These are phyloP conservation scores for Carex myosuroides DNA, from an alignment of 176 grass and related monocot genomes.

Conservation along the genomic window DNA sequence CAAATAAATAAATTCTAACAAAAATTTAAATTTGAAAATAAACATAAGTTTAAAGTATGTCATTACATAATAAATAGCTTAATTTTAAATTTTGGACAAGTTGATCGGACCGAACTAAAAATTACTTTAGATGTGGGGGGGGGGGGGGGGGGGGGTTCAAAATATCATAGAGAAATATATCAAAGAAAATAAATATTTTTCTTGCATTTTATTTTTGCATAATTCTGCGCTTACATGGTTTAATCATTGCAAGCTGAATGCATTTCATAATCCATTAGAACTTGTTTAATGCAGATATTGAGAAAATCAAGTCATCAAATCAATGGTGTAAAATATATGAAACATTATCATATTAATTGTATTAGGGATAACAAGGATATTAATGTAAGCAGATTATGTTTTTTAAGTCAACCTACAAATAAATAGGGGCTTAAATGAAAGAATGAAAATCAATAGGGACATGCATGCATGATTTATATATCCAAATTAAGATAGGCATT, in stretches of 20 bases:
- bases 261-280: neutral
- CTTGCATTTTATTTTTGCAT: too few species aligned
- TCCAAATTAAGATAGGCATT: neutral
- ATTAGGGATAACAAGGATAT: too few species aligned
- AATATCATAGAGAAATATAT: neutral
- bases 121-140: neutral
- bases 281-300: neutral
- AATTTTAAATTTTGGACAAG: neutral
- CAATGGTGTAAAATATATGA: neutral
- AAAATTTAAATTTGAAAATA: neutral
- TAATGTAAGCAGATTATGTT: neutral
- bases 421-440: neutral
- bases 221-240: too few species aligned
- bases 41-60: neutral
- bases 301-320: neutral
- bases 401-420: neutral
- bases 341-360: neutral
- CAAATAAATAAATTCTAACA: neutral
- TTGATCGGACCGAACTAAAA: too few species aligned
- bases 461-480: neutral
- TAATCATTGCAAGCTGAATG: neutral
- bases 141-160: neutral
- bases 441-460: neutral
- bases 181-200: too few species aligned
- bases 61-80: neutral